These are phyloP conservation scores for Phytophthora hibernalis DNA, from an alignment of 352 stramenopile species.

Conservation along the genomic window DNA sequence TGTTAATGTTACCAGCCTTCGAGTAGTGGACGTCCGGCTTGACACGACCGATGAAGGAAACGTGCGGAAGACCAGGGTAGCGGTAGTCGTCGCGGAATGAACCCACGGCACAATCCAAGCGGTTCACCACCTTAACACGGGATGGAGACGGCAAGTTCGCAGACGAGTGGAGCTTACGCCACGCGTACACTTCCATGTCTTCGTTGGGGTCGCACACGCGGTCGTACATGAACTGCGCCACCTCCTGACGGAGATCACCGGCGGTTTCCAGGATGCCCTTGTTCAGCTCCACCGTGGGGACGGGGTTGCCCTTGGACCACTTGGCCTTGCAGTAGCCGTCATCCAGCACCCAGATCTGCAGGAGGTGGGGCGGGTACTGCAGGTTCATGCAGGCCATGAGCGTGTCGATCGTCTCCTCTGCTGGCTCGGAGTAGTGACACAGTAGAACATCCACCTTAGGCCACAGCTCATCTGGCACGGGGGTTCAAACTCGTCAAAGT, in stretches of 20 bases:
- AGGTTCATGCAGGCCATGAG: slow-evolving; percentile 89
- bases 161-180: slow-evolving; percentile 86
- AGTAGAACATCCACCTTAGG: slow-evolving; percentile 87
- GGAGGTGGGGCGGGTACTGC: slow-evolving; percentile 86
- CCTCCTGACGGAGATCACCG: slow-evolving; percentile 82
- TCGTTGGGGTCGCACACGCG: slow-evolving; percentile 87
- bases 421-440: slow-evolving; percentile 84
- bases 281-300: slow-evolving; percentile 78
- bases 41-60: slow-evolving; percentile 81
- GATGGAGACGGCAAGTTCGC: slow-evolving; percentile 79
- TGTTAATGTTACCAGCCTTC: slow-evolving; percentile 93
- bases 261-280: slow-evolving; percentile 80
- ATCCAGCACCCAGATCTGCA: slow-evolving; percentile 88
- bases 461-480: slow-evolving; percentile 84
- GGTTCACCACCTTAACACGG: slow-evolving; percentile 77
- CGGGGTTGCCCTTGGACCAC: slow-evolving; percentile 80
- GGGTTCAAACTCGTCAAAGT: slow-evolving; percentile 90
- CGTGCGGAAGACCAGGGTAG: slow-evolving; percentile 81
- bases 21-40: slow-evolving; percentile 82
- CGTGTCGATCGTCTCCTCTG: slow-evolving; percentile 87
- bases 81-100: slow-evolving; percentile 90
- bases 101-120: slow-evolving; percentile 74
- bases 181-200: slow-evolving; percentile 89
- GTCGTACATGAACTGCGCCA: slow-evolving; percentile 91
- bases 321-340: slow-evolving; percentile 87